A percentile compares a stretch with the other conserved stretches of the same genome.
phyloP scores from a whole-genome alignment of 2,329 filamentous ascomycete species.

The Whalleya microplaca region DNA sequence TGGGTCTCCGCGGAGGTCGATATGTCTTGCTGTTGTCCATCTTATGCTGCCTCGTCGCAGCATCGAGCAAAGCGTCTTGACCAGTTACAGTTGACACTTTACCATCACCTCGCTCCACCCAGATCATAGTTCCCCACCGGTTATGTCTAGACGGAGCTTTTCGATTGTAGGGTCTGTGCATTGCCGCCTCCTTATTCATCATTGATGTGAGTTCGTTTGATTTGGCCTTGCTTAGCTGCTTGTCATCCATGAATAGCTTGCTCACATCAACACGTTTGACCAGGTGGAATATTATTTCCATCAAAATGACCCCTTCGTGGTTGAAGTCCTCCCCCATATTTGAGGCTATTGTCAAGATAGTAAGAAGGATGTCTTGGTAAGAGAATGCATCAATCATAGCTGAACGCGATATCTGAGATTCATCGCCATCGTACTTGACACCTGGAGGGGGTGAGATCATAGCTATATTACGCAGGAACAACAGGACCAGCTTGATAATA shows the following conservation, averaged over 20 bases:
- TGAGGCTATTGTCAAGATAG: conserved; percentile 84
- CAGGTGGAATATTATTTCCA: conserved; percentile 91
- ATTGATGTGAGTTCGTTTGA: conserved; percentile 74
- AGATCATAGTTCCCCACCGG: conserved; percentile 95
- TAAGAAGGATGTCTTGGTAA: conserved; percentile 85
- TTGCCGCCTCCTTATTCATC: conserved; percentile 81
- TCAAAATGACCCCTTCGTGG: conserved; percentile 82
- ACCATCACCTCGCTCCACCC: conserved; percentile 85
- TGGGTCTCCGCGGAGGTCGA: conserved; percentile 73
- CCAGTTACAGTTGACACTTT: conserved; percentile 87
- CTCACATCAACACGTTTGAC: conserved; percentile 86
- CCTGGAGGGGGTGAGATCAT: conserved; percentile 78
- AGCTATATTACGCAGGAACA: conserved; percentile 86
- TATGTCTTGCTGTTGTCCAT: conserved; percentile 92
- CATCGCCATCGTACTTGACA: conserved; percentile 80
- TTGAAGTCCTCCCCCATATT: conserved; percentile 94
- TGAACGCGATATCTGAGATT: conserved; percentile 85
- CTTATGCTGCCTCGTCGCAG: conserved; percentile 75
- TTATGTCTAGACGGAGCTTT: conserved; percentile 86
- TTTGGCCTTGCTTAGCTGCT: conserved; percentile 69
- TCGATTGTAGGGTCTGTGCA: conserved; percentile 76
- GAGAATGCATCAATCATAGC: conserved; percentile 87
- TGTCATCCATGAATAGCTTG: conserved; percentile 83
- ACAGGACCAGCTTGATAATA: conserved; percentile 87
- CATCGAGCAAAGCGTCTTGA: conserved; percentile 79